Evolutionary conservation across 768 basidiomycete genomes (phyloP).

Genomic region (Psilocybe subaeruginosa): DNA sequence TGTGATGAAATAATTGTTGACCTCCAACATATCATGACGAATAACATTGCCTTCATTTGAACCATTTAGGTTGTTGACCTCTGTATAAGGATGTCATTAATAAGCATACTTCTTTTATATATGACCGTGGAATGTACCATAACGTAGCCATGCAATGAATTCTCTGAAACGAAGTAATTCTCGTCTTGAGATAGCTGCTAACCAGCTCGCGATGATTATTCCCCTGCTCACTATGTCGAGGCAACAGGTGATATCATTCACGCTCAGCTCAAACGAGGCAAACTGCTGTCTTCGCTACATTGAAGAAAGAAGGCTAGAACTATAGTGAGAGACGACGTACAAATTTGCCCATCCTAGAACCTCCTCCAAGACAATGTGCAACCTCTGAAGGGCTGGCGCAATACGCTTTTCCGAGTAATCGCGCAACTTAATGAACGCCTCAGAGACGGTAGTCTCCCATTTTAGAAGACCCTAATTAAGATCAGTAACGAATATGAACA

Average conservation of each 20-base stretch:
- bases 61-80: slow-evolving; percentile 54
- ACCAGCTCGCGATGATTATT: slow-evolving; percentile 69
- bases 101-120: neutral
- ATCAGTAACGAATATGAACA: slow-evolving; percentile 14
- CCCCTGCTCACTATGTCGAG: slow-evolving; percentile 56
- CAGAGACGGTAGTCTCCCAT: slow-evolving; percentile 77
- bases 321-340: slow-evolving; percentile 39
- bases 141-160: slow-evolving; percentile 78
- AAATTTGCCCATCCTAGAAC: slow-evolving; percentile 76
- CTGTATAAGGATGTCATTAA: slow-evolving; percentile 28
- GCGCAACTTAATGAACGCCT: slow-evolving; percentile 72
- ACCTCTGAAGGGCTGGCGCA: slow-evolving; percentile 74
- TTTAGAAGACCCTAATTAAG: slow-evolving; percentile 73
- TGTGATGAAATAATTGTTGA: slow-evolving; percentile 76
- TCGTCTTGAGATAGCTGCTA: slow-evolving; percentile 64
- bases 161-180: slow-evolving; percentile 77
- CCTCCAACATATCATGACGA: slow-evolving; percentile 78
- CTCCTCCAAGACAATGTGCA: slow-evolving; percentile 78
- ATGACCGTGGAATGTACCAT: slow-evolving; percentile 45
- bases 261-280: slow-evolving; percentile 53
- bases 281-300: slow-evolving; percentile 54
- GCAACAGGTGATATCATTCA: slow-evolving; percentile 53
- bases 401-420: slow-evolving; percentile 74
- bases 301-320: slow-evolving; percentile 2
- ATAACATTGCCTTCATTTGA: slow-evolving; percentile 53